phyloP scores from a whole-genome alignment of 352 stramenopile genomes.

The Halophytophthora batemanensis region DNA sequence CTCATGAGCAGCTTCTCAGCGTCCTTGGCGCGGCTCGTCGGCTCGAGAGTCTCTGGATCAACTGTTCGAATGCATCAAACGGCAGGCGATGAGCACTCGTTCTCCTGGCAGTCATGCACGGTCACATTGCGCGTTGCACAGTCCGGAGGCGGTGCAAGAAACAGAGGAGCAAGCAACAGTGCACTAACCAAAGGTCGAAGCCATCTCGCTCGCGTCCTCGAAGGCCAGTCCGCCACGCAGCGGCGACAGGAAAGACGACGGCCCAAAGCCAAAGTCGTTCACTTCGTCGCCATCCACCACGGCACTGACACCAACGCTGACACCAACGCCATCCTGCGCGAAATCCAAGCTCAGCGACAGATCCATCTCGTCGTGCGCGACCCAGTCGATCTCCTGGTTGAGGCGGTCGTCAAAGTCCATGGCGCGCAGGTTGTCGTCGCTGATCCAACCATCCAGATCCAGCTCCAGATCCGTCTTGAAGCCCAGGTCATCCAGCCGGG shows the following conservation, averaged over 20 bases:
- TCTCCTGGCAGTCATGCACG: too few relatives aligned
- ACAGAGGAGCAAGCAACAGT: slow-evolving; percentile 37
- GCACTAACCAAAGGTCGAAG: slow-evolving; percentile 74
- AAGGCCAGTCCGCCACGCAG: slow-evolving; percentile 48
- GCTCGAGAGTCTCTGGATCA: slow-evolving; percentile 48
- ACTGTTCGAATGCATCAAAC: slow-evolving; percentile 39
- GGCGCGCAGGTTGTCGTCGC: slow-evolving; percentile 71
- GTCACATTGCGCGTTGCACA: too few relatives aligned
- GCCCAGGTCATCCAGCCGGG: slow-evolving; percentile 25
- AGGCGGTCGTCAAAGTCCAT: slow-evolving; percentile 75
- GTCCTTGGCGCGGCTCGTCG: slow-evolving; percentile 39
- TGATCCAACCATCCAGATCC: slow-evolving; percentile 68
- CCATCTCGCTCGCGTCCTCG: slow-evolving; percentile 49
- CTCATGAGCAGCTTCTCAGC: slow-evolving; percentile 85
- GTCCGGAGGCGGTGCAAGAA: slow-evolving; percentile 25
- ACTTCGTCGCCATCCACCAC: slow-evolving; percentile 33
- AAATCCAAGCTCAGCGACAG: slow-evolving; percentile 57
- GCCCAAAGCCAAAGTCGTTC: slow-evolving; percentile 68
- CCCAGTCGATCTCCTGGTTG: slow-evolving; percentile 84
- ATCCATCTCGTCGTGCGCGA: slow-evolving; percentile 65
- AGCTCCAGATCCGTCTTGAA: slow-evolving; percentile 34
- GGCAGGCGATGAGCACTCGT: slow-evolving; percentile 37
- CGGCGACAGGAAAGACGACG: slow-evolving; percentile 47
- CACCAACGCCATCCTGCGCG: slow-evolving; percentile 23
- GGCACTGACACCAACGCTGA: slow-evolving; percentile 1